Evolutionary conservation across 441 rosid genomes (phyloP), one percentile per base, ranked within the genome.

Genomic region (Adansonia rubrostipa): DNA sequence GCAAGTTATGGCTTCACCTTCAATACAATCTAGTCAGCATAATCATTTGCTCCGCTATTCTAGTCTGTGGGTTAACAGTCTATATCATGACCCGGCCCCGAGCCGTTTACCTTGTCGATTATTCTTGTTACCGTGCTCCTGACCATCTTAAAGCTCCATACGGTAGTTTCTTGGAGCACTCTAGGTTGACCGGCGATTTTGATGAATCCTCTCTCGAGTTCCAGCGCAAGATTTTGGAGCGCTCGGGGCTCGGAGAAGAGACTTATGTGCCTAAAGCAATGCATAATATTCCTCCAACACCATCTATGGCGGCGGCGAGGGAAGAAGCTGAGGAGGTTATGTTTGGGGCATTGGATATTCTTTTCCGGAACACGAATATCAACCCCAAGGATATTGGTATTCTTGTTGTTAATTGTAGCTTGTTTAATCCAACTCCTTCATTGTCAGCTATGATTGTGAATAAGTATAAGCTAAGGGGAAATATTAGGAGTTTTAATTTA

Each of bases 261-360:
- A 92, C 97, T 66, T 92, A 91, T 50, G 88, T 85, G 58, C 94
- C 95, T 28, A 88, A 89, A 78, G 95, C 90, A 15, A 88, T 92
- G 97, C 94, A 89, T 85, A 70, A 5, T 33, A 75, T 91, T 63
- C 97, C 97, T 9, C 95, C 95, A 0, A 82, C 64, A n/a, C 87
- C 89, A 0, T 82, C 92, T 0, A 91, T 91, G 94, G 94, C 88
- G 10, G 90, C 92, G 2, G 93, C 95, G 7, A 86, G 94, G 78
- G 89, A 85, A 65, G 95, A 92, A 79, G 93, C 94, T 1, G 91
- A 91, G 73, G 92, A 84, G 79, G 91, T 92, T 69, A 91, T 92
- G 93, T 92, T 72, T 66, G 95, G 93, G 73, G 90, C 92, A 9
- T 82, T 91, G 20, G 94, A 92, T 74, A 86, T 80, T 54, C 82